Evolutionary conservation across 2,329 filamentous ascomycete species (phyloP).

Genomic region (Beauveria sp.): DNA sequence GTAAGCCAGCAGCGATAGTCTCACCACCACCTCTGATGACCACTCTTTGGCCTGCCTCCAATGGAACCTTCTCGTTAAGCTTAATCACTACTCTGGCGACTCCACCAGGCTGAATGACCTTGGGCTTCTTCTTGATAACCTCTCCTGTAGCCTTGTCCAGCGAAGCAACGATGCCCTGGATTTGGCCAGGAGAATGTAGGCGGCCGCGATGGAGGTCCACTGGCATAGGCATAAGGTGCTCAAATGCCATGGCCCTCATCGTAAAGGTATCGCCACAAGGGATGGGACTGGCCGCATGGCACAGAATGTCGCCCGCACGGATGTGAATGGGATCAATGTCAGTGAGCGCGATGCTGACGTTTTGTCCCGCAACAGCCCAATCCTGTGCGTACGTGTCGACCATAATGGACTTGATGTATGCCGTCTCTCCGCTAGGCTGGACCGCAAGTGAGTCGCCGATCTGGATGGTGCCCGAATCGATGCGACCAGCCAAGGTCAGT

Average conservation of each 20-base stretch:
- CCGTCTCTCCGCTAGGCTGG: slow-evolving; percentile 74
- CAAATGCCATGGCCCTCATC: slow-evolving; percentile 81
- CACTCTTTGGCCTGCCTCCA: slow-evolving; percentile 73
- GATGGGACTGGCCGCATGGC: slow-evolving; percentile 59
- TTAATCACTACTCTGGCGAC: slow-evolving; percentile 73
- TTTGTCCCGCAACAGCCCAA: slow-evolving; percentile 91
- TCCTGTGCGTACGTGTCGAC: slow-evolving; percentile 65
- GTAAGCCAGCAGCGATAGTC: slow-evolving; percentile 78
- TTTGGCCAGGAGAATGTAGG: slow-evolving; percentile 68
- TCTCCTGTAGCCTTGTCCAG: slow-evolving; percentile 73
- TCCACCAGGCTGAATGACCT: slow-evolving; percentile 70
- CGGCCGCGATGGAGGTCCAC: slow-evolving; percentile 85
- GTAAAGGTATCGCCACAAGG: slow-evolving; percentile 65
- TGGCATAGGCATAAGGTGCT: slow-evolving; percentile 79
- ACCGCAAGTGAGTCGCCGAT: slow-evolving; percentile 71
- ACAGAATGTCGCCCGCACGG: slow-evolving; percentile 79
- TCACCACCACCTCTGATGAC: slow-evolving; percentile 73
- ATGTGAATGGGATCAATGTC: slow-evolving; percentile 82
- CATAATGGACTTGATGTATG: slow-evolving; percentile 73
- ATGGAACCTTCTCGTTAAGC: slow-evolving; percentile 63
- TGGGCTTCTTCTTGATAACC: slow-evolving; percentile 74
- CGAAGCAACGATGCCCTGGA: slow-evolving; percentile 62
- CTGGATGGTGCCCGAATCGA: slow-evolving; percentile 79
- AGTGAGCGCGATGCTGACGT: slow-evolving; percentile 71
- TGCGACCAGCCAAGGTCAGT: slow-evolving; percentile 74